Evolutionary conservation across 1,284 basidiomycete genomes (phyloP).

Genomic region (Boletus sp.): DNA sequence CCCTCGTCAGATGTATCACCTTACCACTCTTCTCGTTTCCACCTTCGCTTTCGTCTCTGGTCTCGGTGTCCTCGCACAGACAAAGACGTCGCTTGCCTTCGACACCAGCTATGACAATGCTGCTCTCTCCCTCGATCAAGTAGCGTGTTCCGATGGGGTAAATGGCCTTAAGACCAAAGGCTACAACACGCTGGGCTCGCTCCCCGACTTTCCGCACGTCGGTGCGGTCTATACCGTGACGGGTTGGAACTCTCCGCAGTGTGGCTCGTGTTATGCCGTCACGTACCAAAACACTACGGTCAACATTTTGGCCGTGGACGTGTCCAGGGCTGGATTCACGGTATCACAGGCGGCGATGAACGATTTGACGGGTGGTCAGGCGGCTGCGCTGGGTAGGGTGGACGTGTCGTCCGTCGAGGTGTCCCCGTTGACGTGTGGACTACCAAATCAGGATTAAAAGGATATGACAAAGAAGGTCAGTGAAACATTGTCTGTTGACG

Average conservation of each 20-base stretch:
- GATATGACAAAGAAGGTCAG: too few species aligned
- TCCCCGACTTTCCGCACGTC: too few species aligned
- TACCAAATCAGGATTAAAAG: too few species aligned
- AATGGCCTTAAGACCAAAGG: constrained; percentile 30
- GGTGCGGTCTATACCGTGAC: too few species aligned
- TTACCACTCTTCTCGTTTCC: too few species aligned
- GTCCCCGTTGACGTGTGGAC: too few species aligned
- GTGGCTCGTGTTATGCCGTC: constrained; percentile 1
- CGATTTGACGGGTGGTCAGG: not conserved
- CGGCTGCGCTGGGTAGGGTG: not conserved
- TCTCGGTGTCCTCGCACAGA: constrained; percentile 23
- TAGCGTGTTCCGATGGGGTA: constrained; percentile 34
- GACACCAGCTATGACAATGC: constrained; percentile 33
- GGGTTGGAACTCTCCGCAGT: too few species aligned
- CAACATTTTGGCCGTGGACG: constrained; percentile 2
- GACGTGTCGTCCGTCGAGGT: not conserved
- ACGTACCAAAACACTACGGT: not conserved
- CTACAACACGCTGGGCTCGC: too few species aligned
- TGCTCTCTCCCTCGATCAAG: constrained; percentile 19
- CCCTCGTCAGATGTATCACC: too few species aligned
- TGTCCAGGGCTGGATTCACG: not conserved
- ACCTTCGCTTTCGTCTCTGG: too few species aligned
- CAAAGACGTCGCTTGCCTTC: constrained; percentile 22
- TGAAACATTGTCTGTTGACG: too few species aligned
- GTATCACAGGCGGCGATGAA: constrained; percentile 1